These are phyloP conservation scores for Ophiocordyceps camponoti-leonardi DNA, from an alignment of 2,329 filamentous ascomycete genomes.

Conservation along the genomic window DNA sequence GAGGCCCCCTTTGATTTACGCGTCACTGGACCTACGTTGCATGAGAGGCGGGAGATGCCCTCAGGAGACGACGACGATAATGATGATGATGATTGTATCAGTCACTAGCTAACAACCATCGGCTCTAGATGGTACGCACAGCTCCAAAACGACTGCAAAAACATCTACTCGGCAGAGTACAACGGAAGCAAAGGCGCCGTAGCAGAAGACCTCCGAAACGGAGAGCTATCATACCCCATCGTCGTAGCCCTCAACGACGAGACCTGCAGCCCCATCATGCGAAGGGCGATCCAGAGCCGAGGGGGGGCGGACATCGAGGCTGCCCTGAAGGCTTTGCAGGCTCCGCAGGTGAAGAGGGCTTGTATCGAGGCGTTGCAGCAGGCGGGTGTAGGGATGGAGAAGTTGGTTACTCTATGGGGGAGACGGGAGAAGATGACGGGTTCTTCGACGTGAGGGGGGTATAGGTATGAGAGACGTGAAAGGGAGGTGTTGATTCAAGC, in stretches of 20 bases:
- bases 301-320: constrained; percentile 1
- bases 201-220: constrained; percentile 5
- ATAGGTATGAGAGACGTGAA: not conserved
- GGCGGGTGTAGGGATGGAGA: constrained; percentile 3
- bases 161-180: constrained; percentile 5
- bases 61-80: too few species aligned
- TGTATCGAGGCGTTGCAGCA: constrained; percentile 4
- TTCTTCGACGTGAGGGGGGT: not conserved
- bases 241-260: constrained; percentile 4
- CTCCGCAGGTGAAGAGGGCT: constrained; percentile 1
- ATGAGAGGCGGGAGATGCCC: too few species aligned
- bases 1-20: too few species aligned
- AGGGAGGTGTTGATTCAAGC: too few species aligned
- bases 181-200: constrained; percentile 4
- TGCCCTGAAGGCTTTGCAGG: constrained; percentile 3
- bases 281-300: constrained; percentile 1
- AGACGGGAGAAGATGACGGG: constrained; percentile 3
- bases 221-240: constrained; percentile 4
- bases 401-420: constrained; percentile 4
- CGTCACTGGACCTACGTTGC: too few species aligned
- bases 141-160: constrained; percentile 6
- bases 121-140: constrained; percentile 4
- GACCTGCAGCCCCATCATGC: not conserved
- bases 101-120: not conserved
- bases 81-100: too few species aligned